A percentile compares a stretch with the other conserved stretches of the same genome.
These are phyloP conservation scores for Colletotrichum karsti DNA, from an alignment of 2,329 filamentous ascomycete genomes.

Conservation along the genomic window DNA sequence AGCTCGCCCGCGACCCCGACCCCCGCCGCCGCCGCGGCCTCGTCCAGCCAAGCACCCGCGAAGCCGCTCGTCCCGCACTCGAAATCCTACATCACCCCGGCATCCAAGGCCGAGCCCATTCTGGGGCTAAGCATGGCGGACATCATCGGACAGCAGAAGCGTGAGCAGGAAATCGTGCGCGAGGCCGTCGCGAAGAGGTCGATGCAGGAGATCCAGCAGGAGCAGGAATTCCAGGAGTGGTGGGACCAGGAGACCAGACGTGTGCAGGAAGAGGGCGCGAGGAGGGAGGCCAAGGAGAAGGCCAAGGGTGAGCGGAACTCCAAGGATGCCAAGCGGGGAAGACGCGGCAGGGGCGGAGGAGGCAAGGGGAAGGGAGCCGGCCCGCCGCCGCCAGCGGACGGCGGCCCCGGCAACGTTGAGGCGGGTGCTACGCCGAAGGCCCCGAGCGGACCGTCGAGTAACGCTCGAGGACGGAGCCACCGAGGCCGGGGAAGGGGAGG, in stretches of 20 bases:
- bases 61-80: slow-evolving; percentile 65
- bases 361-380: slow-evolving; percentile 13
- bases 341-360: slow-evolving; percentile 38
- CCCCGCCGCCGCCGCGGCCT: slow-evolving; percentile 11
- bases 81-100: slow-evolving; percentile 65
- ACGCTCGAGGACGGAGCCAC: slow-evolving; percentile 8
- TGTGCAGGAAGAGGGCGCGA: slow-evolving; percentile 70
- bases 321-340: slow-evolving; percentile 19
- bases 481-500: slow-evolving; percentile 23
- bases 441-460: background rate
- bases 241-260: slow-evolving; percentile 87
- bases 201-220: slow-evolving; percentile 92
- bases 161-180: slow-evolving; percentile 82
- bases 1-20: slow-evolving; percentile 39
- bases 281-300: slow-evolving; percentile 49
- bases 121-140: slow-evolving; percentile 82
- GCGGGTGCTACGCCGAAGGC: background rate
- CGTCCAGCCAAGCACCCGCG: slow-evolving; percentile 39
- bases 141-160: slow-evolving; percentile 87
- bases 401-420: background rate
- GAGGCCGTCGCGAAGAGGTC: slow-evolving; percentile 90
- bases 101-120: slow-evolving; percentile 68
- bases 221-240: slow-evolving; percentile 97
- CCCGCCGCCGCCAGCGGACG: background rate
- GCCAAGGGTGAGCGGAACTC: slow-evolving; percentile 49